Evolutionary conservation across 768 basidiomycete genomes (phyloP), one percentile per base, ranked within the genome.

Genomic region (Lactarius tabidus): DNA sequence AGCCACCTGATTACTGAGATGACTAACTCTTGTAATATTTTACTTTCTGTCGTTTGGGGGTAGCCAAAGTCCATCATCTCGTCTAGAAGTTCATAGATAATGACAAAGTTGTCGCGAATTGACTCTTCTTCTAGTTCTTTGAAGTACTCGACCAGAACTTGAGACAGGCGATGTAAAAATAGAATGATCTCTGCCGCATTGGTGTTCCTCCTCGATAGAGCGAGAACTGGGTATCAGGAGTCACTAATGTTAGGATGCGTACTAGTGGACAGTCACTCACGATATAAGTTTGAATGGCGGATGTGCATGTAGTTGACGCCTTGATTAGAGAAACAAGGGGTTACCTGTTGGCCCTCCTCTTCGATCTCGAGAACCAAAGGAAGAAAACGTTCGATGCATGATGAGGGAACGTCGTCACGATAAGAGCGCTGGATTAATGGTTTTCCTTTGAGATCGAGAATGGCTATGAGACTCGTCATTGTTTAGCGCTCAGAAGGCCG

Each of bases 1-100:
- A 28, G 29, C 48, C 10, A 39, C 45, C 41, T 26, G 7, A 56
- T 33, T 2, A 38, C 7, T 36, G 45, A 29, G 48, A 29, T 15
- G 57, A 33, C 58, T 72, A 68, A 93, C 89, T 98, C 96, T 78
- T 98, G 96, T 59, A 98, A 77, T 71, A 98, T 99, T 82, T 99
- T 98, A 83, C 92, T 94, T 79, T 99, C 97, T 18, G 97, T 98
- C 48, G 96, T 99, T 76, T 98, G 97, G 0, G 97, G 96, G 74
- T 90, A 98, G 9, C 97, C 97, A 77, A 97, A 99, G 79, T 99
- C 97, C 95, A 98, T 98, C 93, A 98, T 98, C 81, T 99, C 97
- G 72, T 98, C 96, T 80, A 99, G 84, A 60, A 98, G 85, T 75
- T 98, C 96, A 76, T 97, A 99, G 58, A 99, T 97, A 74, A 99